Evolutionary conservation across 257 asterid species (phyloP), one percentile per base, ranked within the genome.

Genomic region (Catharanthus roseus): DNA sequence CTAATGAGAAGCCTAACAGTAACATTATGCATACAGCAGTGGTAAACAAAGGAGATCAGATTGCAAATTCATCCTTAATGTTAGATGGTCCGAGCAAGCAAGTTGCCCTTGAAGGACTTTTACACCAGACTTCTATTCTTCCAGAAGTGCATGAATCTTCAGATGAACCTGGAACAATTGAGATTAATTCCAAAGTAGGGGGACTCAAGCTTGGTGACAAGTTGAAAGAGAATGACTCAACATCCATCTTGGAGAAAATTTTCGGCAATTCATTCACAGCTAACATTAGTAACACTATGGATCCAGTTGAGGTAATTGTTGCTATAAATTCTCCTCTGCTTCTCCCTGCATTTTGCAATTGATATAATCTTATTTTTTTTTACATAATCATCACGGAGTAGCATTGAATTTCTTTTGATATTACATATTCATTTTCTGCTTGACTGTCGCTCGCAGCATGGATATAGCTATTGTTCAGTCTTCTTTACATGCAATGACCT

Each of bases 201-300:
- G 83, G 75, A 58, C 83, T 77, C 49, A 81, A 80, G 66, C 54
- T 73, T 67, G 84, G 74, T 44, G 71, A 76, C 36, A 86, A 82
- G 66, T 75, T 86, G 64, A 81, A 77, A 42, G 74, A 68, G 72
- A 84, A 72, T 53, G 69, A 77, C 28, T 74, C 95, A 44, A 73
- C 81, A 51, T 87, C 91, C 56, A 80, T 84, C n/a, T 77, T 92
- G 47, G 91, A 85, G 31, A 83, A 88, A 82, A 81, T 88, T 55
- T 83, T 92, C 79, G 81, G 92, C 71, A 82, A 82, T 80, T 78
- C 89, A 47, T 69, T 81, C 67, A 64, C 93, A 56, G 34, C 75
- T 47, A 80, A 74, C 68, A 85, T 65, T 61, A 76, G 80, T 62
- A 75, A 73, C 63, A 68, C 90, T 66, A 67, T 21, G 18, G 76